Base-by-base conservation (phyloP, 1,284 basidiomycete species). In the Pholiota adiposa region DNA sequence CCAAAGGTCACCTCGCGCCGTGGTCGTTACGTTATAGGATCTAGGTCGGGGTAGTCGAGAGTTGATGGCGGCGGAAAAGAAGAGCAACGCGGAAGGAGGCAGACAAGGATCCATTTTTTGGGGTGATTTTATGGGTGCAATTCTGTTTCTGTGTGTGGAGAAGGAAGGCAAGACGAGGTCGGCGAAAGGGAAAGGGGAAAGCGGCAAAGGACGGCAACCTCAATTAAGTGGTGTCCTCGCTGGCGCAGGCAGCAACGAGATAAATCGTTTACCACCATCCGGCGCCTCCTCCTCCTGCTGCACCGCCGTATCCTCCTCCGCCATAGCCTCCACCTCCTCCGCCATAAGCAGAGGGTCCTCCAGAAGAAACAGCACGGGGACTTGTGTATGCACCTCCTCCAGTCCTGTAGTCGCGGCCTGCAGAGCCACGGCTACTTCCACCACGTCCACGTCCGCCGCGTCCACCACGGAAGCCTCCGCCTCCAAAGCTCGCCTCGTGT, bases 401-500 rank as follows among this genome's bases (percentile, higher is more conserved):
- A 41, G 73, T 64, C 63, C 78, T 73, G 54, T 77, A 77, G 51
- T 79, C 80, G 34, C 80, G 73, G 4, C 77, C 75, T 25, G 77
- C 75, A 48, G 74, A 70, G 31, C 80, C 75, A 51, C 79, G 74
- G 33, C 80, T 73, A 19, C 78, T 73, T 27, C 80, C 74, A 11
- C 76, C 73, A 21, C 82, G 73, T 18, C 79, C 75, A 41, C 81
- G 74, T 8, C 77, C 75, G 44, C 84, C 75, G 44, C 84, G 80
- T 29, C 90, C 80, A 21, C 90, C 82, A 36, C 90, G 81, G 54
- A 86, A 81, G n/a, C 84, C 78, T 41, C 87, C 81, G 50, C 83
- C 80, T 18, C 89, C 88, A 71, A 91, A 96, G 53, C 89, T 83
- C 46, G 87, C 82, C 79, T 98, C 96, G 59, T 90, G 86, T 3